These are phyloP conservation scores for Wickerhamomyces hampshirensis DNA, from an alignment of 805 yeast genomes.

Conservation along the genomic window DNA sequence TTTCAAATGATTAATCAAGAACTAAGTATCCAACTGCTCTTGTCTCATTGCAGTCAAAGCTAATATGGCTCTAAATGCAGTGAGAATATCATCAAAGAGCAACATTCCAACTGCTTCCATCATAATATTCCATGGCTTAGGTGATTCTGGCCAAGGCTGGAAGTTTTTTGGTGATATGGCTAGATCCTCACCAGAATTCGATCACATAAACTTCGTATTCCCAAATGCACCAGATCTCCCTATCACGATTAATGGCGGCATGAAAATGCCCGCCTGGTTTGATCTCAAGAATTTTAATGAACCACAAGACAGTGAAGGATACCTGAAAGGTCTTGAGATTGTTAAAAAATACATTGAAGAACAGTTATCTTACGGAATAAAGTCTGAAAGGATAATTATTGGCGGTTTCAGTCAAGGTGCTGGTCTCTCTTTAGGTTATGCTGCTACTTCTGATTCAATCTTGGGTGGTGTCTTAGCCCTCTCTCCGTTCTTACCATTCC, in stretches of 20 bases:
- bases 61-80: constrained; percentile 24
- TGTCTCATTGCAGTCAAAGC: too few relatives aligned
- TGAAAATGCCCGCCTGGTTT: constrained; percentile 81
- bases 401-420: constrained; percentile 98
- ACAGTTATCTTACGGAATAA: constrained; percentile 46
- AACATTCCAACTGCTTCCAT: constrained; percentile 55
- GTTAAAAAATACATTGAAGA: constrained; percentile 45
- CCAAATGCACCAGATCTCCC: constrained; percentile 84
- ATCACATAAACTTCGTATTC: constrained; percentile 67
- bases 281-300: constrained; percentile 49
- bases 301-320: constrained; percentile 49
- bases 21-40: too few relatives aligned
- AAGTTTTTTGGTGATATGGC: constrained; percentile 68
- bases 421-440: constrained; percentile 63
- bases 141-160: constrained; percentile 92
- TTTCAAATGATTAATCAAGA: too few relatives aligned
- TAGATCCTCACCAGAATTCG: constrained; percentile 38
- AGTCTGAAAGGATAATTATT: constrained; percentile 65
- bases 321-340: constrained; percentile 41
- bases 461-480: constrained; percentile 75
- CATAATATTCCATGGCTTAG: constrained; percentile 84
- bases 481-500: constrained; percentile 61
- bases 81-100: constrained; percentile 27
- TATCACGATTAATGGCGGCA: constrained; percentile 63
- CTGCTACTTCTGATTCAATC: constrained; percentile 48